These are phyloP conservation scores for Rhodotorula sp. DNA, from an alignment of 1,284 basidiomycete genomes.

Conservation along the genomic window DNA sequence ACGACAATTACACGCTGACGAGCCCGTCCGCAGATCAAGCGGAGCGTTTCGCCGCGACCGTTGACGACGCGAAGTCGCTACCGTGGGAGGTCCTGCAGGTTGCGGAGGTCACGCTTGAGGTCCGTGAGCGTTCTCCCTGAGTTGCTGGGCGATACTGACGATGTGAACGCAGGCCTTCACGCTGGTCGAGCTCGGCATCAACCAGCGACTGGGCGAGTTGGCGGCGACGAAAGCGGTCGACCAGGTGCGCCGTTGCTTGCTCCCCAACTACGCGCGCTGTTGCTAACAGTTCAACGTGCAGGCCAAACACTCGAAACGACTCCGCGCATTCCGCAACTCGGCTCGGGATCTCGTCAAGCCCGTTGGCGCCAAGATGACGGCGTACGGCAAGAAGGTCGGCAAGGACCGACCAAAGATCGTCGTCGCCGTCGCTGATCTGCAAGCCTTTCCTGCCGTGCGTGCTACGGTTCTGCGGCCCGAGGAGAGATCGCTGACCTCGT, in stretches of 20 bases:
- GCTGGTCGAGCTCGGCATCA: slow-evolving; percentile 40
- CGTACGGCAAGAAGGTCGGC: slow-evolving; percentile 32
- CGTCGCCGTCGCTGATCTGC: not conserved
- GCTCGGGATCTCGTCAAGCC: slow-evolving; percentile 22
- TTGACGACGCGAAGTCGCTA: slow-evolving; percentile 43
- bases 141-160: not conserved
- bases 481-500: too few species aligned
- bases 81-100: slow-evolving; percentile 63
- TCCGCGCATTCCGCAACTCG: slow-evolving; percentile 25
- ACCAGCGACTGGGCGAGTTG: slow-evolving; percentile 18
- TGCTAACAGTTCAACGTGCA: not conserved
- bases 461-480: not conserved
- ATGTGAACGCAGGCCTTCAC: slow-evolving; percentile 29
- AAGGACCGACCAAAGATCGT: slow-evolving; percentile 33
- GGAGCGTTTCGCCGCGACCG: slow-evolving; percentile 21
- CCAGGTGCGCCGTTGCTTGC: slow-evolving; percentile 15
- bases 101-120: slow-evolving; percentile 71
- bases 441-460: slow-evolving; percentile 18
- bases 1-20: slow-evolving; percentile 34
- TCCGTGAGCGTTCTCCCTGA: slow-evolving; percentile 37
- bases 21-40: slow-evolving; percentile 26
- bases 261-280: not conserved
- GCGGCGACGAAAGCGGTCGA: slow-evolving; percentile 17
- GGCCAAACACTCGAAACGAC: slow-evolving; percentile 32
- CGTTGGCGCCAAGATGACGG: slow-evolving; percentile 23